Evolutionary conservation across 495 filamentous ascomycete species (phyloP), one percentile per base, ranked within the genome.

Genomic region (Pyrenula aspistea): DNA sequence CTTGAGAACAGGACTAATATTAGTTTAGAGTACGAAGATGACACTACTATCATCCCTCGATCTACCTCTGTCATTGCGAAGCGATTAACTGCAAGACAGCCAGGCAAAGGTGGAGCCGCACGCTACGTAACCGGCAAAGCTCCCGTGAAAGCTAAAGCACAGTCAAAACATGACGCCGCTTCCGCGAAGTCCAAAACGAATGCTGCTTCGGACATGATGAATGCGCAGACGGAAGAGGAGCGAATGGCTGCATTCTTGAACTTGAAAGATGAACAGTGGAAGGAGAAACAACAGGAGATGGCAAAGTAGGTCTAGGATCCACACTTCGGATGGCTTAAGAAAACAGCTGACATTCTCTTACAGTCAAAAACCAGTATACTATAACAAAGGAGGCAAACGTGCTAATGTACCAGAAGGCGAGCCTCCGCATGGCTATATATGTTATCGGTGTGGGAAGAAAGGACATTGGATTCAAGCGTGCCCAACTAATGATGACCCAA

Each of bases 401-500:
- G 73, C 82, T 51, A 89, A 89, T 65, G 82, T 89, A 22, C 94
- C 93, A 19, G 88, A 92, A 59, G 89, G 94, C 63, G 87, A 89
- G 10, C 91, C 92, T 15, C 91, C 93, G 2, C 83, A 86, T 22
- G 91, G 91, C 25, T 99, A 99, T 67, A 81, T 96, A 57, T 99
- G 93, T 71, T 95, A 96, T 63, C 87, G 93, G n/a, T 99, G 93
- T 70, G 86, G 90, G 57, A 87, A 96, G 69, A 98, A 97, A 74
- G 93, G 94, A 22, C 93, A 99, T 68, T 97, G 92, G 91, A 99
- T 99, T 55, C 89, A 96, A 71, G 82, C 83, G 11, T 98, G 93
- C 60, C 93, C 93, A 19, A 99, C 93, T 15, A 99, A 99, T 67
- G 88, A 95, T 67, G 92, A 99, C 63, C 92, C 94, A 2, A 89